A percentile compares a stretch with the other conserved stretches of the same genome.
Evolutionary conservation across 2,329 filamentous ascomycete genomes (phyloP).

Genomic region (Botrytis hyacinthi): DNA sequence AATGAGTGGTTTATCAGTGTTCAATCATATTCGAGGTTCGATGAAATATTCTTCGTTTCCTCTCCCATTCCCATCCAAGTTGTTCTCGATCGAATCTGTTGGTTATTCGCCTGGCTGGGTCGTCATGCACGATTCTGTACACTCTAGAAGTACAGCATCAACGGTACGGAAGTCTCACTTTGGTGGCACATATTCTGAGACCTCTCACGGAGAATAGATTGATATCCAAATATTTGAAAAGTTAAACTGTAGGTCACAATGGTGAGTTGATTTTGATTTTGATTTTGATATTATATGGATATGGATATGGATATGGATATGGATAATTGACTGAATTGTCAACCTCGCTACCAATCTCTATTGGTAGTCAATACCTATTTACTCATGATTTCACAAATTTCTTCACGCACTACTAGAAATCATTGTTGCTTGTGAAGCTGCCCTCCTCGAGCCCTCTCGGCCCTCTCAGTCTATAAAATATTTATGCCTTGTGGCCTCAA

Average conservation of each 20-base stretch:
- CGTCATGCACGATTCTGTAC: not conserved
- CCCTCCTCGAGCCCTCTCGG: too few relatives aligned
- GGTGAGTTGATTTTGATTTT: not conserved
- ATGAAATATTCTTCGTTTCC: not conserved
- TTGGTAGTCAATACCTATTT: not conserved
- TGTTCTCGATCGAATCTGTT: not conserved
- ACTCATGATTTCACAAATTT: not conserved
- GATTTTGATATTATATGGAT: too few relatives aligned
- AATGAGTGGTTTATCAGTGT: not conserved
- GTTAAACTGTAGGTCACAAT: not conserved
- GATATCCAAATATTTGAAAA: not conserved
- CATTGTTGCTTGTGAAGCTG: not conserved
- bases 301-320: too few relatives aligned
- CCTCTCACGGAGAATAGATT: not conserved
- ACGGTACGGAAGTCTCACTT: not conserved
- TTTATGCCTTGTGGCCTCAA: slow-evolving; percentile 12
- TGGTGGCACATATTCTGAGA: not conserved
- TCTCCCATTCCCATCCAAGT: not conserved
- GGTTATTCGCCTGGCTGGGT: not conserved
- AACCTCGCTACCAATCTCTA: not conserved
- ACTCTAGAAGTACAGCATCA: not conserved
- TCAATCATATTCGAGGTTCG: not conserved
- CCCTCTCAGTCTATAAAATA: too few relatives aligned
- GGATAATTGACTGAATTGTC: not conserved
- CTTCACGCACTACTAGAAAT: not conserved